These are phyloP conservation scores for Beta corolliflora DNA, from an alignment of 179 eudicot genomes.

Conservation along the genomic window DNA sequence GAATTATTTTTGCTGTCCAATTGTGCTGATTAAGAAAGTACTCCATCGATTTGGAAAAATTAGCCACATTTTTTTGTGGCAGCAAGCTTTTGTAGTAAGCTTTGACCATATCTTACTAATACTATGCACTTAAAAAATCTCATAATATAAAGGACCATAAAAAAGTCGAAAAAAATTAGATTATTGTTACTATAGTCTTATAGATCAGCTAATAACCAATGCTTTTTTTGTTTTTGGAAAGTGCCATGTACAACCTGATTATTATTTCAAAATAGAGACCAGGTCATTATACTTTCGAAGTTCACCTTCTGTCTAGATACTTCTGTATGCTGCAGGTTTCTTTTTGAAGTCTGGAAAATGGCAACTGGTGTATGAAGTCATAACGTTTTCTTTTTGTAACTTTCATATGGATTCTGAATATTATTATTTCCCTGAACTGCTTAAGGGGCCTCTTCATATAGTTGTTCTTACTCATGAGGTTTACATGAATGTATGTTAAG, in stretches of 20 bases:
- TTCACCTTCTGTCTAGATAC: neutral
- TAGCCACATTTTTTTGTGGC: neutral
- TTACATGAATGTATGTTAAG: neutral
- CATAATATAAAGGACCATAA: neutral
- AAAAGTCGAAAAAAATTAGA: neutral
- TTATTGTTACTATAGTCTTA: neutral
- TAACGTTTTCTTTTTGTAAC: neutral
- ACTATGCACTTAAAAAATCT: neutral
- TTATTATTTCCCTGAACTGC: neutral
- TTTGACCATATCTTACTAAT: neutral
- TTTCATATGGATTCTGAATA: neutral
- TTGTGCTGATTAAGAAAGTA: neutral
- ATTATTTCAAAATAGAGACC: neutral
- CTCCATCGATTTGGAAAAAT: neutral
- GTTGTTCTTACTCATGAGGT: neutral
- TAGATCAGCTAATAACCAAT: too few species aligned
- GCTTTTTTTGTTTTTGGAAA: too few species aligned
- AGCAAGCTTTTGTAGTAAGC: neutral
- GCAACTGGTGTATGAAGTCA: neutral
- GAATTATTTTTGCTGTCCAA: neutral
- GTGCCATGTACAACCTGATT: neutral
- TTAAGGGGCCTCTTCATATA: neutral
- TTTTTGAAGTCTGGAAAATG: neutral
- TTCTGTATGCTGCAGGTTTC: neutral
- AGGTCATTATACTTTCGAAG: neutral